Percentiles rank a stretch among this genome's conserved stretches.
These are phyloP conservation scores for Termitomyces sp. DNA, from an alignment of 768 basidiomycete genomes.

Conservation along the genomic window DNA sequence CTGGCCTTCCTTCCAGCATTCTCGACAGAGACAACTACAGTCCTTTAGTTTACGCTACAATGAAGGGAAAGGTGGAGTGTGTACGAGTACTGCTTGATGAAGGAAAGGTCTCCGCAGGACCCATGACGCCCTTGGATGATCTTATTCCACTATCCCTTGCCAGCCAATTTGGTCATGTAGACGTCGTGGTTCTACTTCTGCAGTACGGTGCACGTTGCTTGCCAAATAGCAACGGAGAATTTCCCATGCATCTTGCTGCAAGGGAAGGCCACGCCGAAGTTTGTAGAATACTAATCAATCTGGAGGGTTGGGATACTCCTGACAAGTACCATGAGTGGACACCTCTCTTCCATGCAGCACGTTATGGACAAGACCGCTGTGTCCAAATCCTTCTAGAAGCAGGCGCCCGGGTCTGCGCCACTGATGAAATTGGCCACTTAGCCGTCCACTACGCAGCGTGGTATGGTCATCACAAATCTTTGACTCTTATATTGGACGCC, in stretches of 20 bases:
- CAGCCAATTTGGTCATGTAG: conserved; percentile 82
- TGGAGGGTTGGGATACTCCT: conserved; percentile 76
- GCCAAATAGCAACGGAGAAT: conserved; percentile 94
- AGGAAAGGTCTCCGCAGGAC: conserved; percentile 60
- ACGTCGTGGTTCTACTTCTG: conserved; percentile 75
- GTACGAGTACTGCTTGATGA: conserved; percentile 77
- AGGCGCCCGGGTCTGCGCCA: conserved; percentile 66
- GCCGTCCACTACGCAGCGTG: conserved; percentile 95
- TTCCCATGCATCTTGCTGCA: conserved; percentile 93
- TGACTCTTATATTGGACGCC: conserved; percentile 53
- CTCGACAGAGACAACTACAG: conserved; percentile 93
- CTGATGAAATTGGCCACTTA: conserved; percentile 81
- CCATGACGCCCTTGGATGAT: conserved; percentile 55
- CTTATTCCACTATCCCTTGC: conserved; percentile 87
- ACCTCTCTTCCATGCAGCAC: conserved; percentile 91
- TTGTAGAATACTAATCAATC: conserved; percentile 67
- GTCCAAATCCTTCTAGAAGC: conserved; percentile 76
- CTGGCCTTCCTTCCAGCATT: conserved; percentile 57
- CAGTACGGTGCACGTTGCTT: conserved; percentile 71
- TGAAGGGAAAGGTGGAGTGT: conserved; percentile 78
- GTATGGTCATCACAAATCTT: conserved; percentile 80
- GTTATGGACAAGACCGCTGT: conserved; percentile 74
- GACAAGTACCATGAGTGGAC: conserved; percentile 99
- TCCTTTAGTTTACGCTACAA: conserved; percentile 90
- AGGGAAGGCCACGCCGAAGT: conserved; percentile 87